Evolutionary conservation across 441 rosid genomes (phyloP), one percentile per base, ranked within the genome.

Genomic region (Raphanus hybrid): DNA sequence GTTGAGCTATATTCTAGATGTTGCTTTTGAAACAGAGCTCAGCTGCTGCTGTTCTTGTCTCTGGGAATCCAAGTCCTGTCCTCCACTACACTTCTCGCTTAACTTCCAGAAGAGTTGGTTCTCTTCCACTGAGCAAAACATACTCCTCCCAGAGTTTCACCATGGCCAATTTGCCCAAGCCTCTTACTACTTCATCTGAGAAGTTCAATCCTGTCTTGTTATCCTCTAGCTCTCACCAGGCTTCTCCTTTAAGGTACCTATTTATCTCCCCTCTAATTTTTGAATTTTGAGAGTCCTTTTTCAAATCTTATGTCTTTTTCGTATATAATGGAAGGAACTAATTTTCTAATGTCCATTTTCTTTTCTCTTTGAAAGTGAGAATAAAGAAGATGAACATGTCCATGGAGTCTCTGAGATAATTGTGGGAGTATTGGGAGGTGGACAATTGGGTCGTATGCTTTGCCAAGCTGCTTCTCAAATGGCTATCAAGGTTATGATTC

Each of bases 381-480:
- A 82, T 48, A 77, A 41, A 41, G 48, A 41, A 39, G 43, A 0
- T 8, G 0, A 76, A 12, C 71, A 80, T 12, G 88, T 84, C 69
- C 93, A 85, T 83, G 94, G 97, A 68, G 32, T 87, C 35, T 85
- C 94, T 1, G 94, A 91, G 79, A 81, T 55, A 74, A 72, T 90
- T 57, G 94, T 96, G 61, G 99, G 99, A 35, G 98, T 96, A 12
- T 80, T 96, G 3, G 99, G 99, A 32, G 99, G 99, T 71, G 99
- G 98, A 29, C 97, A 96, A 77, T 74, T 96, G 76, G 97, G 98
- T 71, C 97, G 98, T 69, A 96, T 93, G 99, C 82, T 96, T 16
- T 96, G 97, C 81, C 97, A 96, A 79, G 97, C 94, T 11, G 97
- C 97, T 84, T 93, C 98, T 2, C 77, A 90, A 57, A 85, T 96